Conservation (phyloP, 2,329 filamentous ascomycete species). For the Stemphylium beticola region DNA sequence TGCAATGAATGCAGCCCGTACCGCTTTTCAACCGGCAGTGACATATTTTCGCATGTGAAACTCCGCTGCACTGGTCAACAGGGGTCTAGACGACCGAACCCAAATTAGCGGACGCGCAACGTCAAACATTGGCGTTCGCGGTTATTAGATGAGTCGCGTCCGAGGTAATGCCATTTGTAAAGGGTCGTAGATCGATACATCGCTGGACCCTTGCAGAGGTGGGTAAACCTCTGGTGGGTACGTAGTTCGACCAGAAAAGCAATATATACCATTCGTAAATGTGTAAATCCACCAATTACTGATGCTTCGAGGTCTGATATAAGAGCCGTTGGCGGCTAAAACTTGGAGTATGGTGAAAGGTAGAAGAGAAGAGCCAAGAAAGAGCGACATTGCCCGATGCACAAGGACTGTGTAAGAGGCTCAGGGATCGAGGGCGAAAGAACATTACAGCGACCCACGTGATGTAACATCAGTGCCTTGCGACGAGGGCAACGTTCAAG, state of each 20-base stretch:
- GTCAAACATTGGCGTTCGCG: slow-evolving; percentile 16
- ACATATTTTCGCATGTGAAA: slow-evolving; percentile 22
- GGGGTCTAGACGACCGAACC: slow-evolving; percentile 19
- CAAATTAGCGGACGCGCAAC: slow-evolving; percentile 20
- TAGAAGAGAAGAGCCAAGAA: slow-evolving; percentile 1
- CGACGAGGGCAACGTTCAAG: not conserved
- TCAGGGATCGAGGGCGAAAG: slow-evolving; percentile 2
- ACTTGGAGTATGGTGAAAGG: slow-evolving; percentile 3
- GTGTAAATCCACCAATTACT: slow-evolving; percentile 4
- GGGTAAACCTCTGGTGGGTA: not conserved
- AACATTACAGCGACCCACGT: not conserved
- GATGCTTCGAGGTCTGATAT: not conserved
- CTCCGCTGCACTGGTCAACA: slow-evolving; percentile 13
- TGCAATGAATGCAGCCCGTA: not conserved
- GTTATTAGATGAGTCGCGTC: slow-evolving; percentile 15
- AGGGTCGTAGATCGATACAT: slow-evolving; percentile 9
- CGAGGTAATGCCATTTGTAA: slow-evolving; percentile 13
- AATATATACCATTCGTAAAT: slow-evolving; percentile 4
- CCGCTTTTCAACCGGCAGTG: not conserved
- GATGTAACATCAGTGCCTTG: not conserved
- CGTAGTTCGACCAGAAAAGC: slow-evolving; percentile 7
- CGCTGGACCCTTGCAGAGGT: slow-evolving; percentile 5
- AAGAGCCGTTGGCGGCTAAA: slow-evolving; percentile 8
- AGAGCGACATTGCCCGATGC: slow-evolving; percentile 1
- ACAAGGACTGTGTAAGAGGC: not conserved